Evolutionary conservation across 2,329 filamentous ascomycete genomes (phyloP).

Genomic region (Colletotrichum truncatum): DNA sequence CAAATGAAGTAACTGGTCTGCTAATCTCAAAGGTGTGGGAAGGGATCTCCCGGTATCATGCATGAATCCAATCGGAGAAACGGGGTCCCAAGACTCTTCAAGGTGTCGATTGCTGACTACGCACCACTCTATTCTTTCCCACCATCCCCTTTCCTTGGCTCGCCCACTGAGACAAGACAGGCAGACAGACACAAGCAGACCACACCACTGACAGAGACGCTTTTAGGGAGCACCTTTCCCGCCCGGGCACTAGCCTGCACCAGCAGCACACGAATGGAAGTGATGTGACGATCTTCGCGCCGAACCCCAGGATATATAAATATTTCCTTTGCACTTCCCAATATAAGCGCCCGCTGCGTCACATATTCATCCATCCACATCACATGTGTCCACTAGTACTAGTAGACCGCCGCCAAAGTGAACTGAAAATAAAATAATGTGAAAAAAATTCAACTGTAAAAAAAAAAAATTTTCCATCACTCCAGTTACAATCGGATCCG

Average conservation of each 20-base stretch:
- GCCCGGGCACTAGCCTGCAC: not conserved
- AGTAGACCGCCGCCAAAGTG: too few relatives aligned
- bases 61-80: constrained; percentile 5
- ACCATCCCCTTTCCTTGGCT: too few relatives aligned
- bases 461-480: too few relatives aligned
- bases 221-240: not conserved
- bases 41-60: constrained; percentile 5
- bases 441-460: too few relatives aligned
- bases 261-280: not conserved
- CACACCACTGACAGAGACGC: not conserved
- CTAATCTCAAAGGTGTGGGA: too few relatives aligned
- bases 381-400: too few relatives aligned
- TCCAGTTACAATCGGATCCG: too few relatives aligned
- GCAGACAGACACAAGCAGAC: too few relatives aligned
- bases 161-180: too few relatives aligned
- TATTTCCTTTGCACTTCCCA: too few relatives aligned
- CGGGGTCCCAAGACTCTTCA: not conserved
- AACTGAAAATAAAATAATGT: too few relatives aligned
- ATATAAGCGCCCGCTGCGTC: not conserved
- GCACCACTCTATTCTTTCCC: not conserved
- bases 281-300: not conserved
- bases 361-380: too few relatives aligned
- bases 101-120: not conserved
- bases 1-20: not conserved
- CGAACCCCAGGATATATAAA: not conserved